These are phyloP conservation scores for Pisolithus thermaeus DNA, from an alignment of 1,284 basidiomycete genomes.

Conservation along the genomic window DNA sequence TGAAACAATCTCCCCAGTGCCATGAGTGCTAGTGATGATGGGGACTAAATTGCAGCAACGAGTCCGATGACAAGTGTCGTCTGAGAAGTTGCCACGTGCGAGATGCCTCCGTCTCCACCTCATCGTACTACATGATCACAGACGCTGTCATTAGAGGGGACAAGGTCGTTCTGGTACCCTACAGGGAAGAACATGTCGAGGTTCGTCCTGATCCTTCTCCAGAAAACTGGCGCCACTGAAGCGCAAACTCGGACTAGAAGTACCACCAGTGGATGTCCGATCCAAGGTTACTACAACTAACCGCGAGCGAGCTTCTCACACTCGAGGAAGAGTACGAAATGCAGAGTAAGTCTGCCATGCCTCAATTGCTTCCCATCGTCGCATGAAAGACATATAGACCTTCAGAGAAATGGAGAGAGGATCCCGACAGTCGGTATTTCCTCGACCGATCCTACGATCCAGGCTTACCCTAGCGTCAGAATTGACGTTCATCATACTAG, in stretches of 20 bases:
- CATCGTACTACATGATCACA: conserved; percentile 11
- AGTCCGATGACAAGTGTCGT: background rate
- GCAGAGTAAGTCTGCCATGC: conserved; percentile 60
- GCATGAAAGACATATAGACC: background rate
- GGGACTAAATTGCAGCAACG: background rate
- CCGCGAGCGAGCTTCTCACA: conserved; percentile 81
- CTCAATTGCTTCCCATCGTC: background rate
- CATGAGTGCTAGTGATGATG: conserved; percentile 36
- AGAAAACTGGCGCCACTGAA: background rate
- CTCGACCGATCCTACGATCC: background rate
- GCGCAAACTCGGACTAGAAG: conserved; percentile 39
- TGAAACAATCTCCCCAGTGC: conserved; percentile 79
- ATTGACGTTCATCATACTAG: conserved; percentile 87
- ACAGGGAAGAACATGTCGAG: conserved; percentile 60
- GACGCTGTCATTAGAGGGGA: conserved; percentile 50
- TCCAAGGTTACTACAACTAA: conserved; percentile 68
- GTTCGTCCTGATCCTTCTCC: conserved; percentile 26
- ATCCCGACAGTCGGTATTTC: conserved; percentile 69
- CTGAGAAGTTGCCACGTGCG: too few relatives aligned
- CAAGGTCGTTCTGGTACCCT: conserved; percentile 69
- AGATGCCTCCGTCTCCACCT: background rate
- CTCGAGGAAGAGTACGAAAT: conserved; percentile 87
- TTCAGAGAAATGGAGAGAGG: conserved; percentile 78
- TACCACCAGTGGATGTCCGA: conserved; percentile 93
- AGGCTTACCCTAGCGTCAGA: conserved; percentile 38